Evolutionary conservation across 2,329 filamentous ascomycete species (phyloP), one percentile per base, ranked within the genome.

Genomic region (Monosporascus ibericus): DNA sequence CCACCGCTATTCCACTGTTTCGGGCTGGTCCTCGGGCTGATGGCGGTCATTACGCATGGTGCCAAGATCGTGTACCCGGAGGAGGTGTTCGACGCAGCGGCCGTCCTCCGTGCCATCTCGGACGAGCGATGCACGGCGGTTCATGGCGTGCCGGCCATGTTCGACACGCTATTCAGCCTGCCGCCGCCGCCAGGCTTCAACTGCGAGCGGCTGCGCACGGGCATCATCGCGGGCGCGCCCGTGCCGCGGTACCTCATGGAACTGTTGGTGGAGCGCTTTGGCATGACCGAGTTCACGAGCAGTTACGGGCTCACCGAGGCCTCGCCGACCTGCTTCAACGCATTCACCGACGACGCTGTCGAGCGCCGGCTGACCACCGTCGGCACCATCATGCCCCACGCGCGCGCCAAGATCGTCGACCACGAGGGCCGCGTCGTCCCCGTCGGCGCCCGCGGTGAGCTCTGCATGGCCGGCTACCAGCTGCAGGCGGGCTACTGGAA

Each of bases 1-100:
- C 88, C 89, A 0, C 89, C 90, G 0, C 77, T 94, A 3, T 94
- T 94, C 75, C 90, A 94, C 73, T 92, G 88, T 73, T 92, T 92
- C 64, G 88, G 88, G 1, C 79, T 92, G 7, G 87, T 92, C 1
- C 80, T 91, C 3, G 88, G 88, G 8, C 76, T 92, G 44, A 78
- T 92, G 51, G 84, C 87, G 2, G 77, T 82, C 44, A 70, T 91
- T 49, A 90, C 86, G 0, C 87, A 92, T 65, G 88, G 88, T 47
- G 82, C 81, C 39, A 88, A 86, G 67, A 84, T 91, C 48, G 82
- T 92, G 9, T 90, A 90, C 63, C 88, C 89, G 0, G 80, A 81
- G 57, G 86, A 90, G 61, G 82, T 85, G 0, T 92, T 92, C 63
- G 85, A 90, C 60, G 77, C 86, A 2, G 68, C 72, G 5, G 82